Percentiles rank a stretch among this genome's conserved stretches.
Evolutionary conservation across 202 grass and related monocot genomes (phyloP).

Genomic region (Carex arenaria): DNA sequence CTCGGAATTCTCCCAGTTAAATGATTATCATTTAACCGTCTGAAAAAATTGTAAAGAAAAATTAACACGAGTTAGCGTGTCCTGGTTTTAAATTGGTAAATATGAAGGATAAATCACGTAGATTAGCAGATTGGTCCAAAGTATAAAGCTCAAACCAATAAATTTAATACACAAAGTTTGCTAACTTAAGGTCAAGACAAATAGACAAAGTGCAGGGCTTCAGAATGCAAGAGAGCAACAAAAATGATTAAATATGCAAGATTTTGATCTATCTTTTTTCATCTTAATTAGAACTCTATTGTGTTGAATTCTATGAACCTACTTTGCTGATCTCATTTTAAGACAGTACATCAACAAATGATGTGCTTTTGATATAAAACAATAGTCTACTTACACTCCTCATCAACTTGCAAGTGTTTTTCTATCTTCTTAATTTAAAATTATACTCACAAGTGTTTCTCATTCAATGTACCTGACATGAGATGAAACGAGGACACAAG

Average conservation of each 20-base stretch:
- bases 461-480: not conserved
- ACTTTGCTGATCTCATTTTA: not conserved
- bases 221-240: not conserved
- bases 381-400: not conserved
- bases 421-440: not conserved
- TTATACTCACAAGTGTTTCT: not conserved
- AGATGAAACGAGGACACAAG: not conserved
- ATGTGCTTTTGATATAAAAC: not conserved
- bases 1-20: slow-evolving; percentile 63
- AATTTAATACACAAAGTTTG: not conserved
- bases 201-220: not conserved
- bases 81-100: not conserved
- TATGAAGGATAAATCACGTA: not conserved
- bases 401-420: not conserved
- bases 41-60: slow-evolving; percentile 22
- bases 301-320: not conserved
- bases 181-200: not conserved
- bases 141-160: not conserved
- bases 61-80: not conserved
- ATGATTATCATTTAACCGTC: slow-evolving; percentile 59
- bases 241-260: not conserved
- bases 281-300: not conserved
- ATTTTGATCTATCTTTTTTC: not conserved
- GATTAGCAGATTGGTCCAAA: not conserved
- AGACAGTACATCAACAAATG: not conserved